A percentile compares a stretch with the other conserved stretches of the same genome.
Evolutionary conservation across 2,329 filamentous ascomycete genomes (phyloP).

Genomic region (Xylariomycetidae sp.): DNA sequence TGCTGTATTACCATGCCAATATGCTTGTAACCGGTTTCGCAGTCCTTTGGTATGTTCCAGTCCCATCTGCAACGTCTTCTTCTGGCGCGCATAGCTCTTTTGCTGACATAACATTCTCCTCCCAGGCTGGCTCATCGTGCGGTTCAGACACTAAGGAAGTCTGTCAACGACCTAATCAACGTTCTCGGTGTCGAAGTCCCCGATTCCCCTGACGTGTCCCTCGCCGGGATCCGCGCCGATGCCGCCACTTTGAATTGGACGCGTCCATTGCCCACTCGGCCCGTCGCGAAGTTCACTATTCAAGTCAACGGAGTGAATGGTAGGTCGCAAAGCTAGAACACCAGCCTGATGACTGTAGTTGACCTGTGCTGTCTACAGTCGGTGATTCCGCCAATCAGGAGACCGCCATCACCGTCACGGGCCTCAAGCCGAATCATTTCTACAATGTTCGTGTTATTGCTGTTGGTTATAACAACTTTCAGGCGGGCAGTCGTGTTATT

Average conservation of each 20-base stretch:
- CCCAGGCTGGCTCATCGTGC: constrained; percentile 76
- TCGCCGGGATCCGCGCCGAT: constrained; percentile 82
- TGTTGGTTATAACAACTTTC: constrained; percentile 86
- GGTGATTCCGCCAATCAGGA: constrained; percentile 78
- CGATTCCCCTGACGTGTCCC: constrained; percentile 78
- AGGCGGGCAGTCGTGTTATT: constrained; percentile 79
- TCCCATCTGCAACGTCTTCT: constrained; percentile 4
- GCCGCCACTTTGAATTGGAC: constrained; percentile 91
- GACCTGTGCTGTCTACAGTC: constrained; percentile 42
- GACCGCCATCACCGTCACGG: constrained; percentile 85
- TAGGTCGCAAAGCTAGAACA: constrained; percentile 34
- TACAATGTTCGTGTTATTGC: constrained; percentile 93
- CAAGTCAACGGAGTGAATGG: constrained; percentile 91
- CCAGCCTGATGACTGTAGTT: constrained; percentile 8
- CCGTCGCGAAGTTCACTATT: constrained; percentile 81
- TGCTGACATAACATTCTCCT: constrained; percentile 10
- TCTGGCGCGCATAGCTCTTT: constrained; percentile 1
- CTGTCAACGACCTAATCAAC: constrained; percentile 82
- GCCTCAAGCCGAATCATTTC: constrained; percentile 77
- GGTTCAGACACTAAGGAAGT: constrained; percentile 83
- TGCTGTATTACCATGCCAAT: constrained; percentile 44
- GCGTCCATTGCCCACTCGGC: constrained; percentile 55
- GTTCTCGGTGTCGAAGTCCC: constrained; percentile 94
- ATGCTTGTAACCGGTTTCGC: constrained; percentile 51
- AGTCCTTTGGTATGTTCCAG: constrained; percentile 43